Evolutionary conservation across 108 stramenopile species (phyloP), one percentile per base, ranked within the genome.

Genomic region (Craspedostauros australis): DNA sequence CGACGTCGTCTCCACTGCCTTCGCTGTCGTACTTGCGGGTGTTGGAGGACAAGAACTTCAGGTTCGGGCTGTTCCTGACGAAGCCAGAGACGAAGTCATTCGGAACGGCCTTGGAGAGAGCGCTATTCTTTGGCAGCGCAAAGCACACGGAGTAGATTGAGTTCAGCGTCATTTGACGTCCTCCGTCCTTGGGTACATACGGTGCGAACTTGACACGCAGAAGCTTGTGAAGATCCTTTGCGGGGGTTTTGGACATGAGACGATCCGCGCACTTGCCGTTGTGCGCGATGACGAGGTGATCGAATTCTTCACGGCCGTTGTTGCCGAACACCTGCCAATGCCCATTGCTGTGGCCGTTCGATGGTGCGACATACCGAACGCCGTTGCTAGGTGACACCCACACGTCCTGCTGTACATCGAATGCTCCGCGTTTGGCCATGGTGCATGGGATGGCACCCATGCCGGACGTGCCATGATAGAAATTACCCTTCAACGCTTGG

Each of bases 221-320:
- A 36, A 93, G 45, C 1, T 51, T 44, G 44, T 86, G 82, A 15
- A 88, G 63, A 24, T 69, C 62, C 39, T 64, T 86, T 9, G 87
- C 82, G 0, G 85, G 87, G n/a, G 86, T 86, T 39, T 71, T 67
- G 46, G 69, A 69, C 83, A 86, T 88, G 55, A 93, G 64, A 20
- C 91, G 69, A 62, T 93, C 91, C 31, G 91, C 91, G 64, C 91
- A 93, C 72, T 93, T 93, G 4, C 91, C 91, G 66, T 88, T 93
- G 64, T 93, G 91, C 15, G 85, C 82, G 42, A 93, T 76, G 37
- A 93, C 64, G 30, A 93, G 52, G 5, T 53, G 41, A 64, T 88
- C 82, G 56, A 82, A 86, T 31, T 58, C 52, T 24, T 82, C 91
- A 14, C 79, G 46, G 6, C 53, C 53, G 36, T 82, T 55, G 5